Conservation (phyloP, 495 filamentous ascomycete genomes). For the Penicillium odoratum region DNA sequence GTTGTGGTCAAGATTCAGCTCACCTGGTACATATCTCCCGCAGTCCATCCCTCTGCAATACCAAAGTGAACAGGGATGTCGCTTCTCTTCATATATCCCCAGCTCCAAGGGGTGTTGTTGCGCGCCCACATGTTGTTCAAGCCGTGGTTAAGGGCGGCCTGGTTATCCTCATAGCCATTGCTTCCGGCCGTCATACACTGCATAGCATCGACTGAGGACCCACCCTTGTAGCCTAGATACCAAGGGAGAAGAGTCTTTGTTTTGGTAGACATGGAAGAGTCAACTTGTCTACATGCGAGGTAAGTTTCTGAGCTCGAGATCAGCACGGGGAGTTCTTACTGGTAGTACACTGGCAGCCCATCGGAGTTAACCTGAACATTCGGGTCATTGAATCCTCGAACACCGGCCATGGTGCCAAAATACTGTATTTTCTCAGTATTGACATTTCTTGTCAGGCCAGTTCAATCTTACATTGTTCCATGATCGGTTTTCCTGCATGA, state of each 20-base stretch:
- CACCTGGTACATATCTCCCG: constrained; percentile 58
- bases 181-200: constrained; percentile 55
- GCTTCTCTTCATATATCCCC: constrained; percentile 48
- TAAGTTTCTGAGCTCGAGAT: neutral
- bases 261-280: constrained; percentile 21
- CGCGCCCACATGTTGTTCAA: constrained; percentile 54
- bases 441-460: neutral
- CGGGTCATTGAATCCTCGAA: constrained; percentile 57
- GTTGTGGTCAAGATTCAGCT: neutral
- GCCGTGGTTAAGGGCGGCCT: constrained; percentile 49
- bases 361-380: constrained; percentile 54
- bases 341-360: constrained; percentile 47
- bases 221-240: constrained; percentile 54
- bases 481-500: constrained; percentile 57
- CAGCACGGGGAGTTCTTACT: constrained; percentile 25
- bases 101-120: constrained; percentile 55
- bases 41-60: constrained; percentile 54
- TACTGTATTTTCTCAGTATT: constrained; percentile 35
- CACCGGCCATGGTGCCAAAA: constrained; percentile 57
- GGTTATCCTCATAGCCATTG: constrained; percentile 53
- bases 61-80: constrained; percentile 56
- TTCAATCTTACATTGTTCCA: constrained; percentile 34
- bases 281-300: constrained; percentile 16
- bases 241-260: constrained; percentile 48
- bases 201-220: constrained; percentile 46